Conservation (phyloP, 179 eudicot species). For the Beta corolliflora region DNA sequence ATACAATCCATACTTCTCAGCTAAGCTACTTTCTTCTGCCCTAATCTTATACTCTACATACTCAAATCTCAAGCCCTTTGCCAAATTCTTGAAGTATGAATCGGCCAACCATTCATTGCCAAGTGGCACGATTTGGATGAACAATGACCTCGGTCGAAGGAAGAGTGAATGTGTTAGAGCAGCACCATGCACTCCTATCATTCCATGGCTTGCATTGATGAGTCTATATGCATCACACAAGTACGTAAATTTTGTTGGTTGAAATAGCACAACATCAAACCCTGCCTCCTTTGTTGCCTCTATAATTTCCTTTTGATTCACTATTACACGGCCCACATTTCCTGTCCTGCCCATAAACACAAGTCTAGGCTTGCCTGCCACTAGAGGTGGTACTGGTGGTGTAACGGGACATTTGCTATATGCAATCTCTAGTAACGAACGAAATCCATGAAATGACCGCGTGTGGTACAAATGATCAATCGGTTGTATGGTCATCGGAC, state of each 20-base stretch:
- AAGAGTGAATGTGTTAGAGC: conserved; percentile 48
- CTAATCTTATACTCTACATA: conserved; percentile 40
- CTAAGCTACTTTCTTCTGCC: conserved; percentile 43
- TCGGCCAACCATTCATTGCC: conserved; percentile 44
- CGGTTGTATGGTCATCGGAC: conserved; percentile 32
- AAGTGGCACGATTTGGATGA: conserved; percentile 50
- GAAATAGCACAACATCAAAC: conserved; percentile 37
- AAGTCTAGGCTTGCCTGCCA: conserved; percentile 34
- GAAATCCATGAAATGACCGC: conserved; percentile 35
- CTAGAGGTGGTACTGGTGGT: neutral
- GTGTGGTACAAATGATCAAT: conserved; percentile 11
- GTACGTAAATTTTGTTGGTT: conserved; percentile 35
- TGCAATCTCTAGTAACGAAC: conserved; percentile 34
- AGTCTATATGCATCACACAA: conserved; percentile 40
- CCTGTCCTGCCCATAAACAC: conserved; percentile 35
- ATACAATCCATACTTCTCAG: conserved; percentile 25
- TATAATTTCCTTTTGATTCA: conserved; percentile 35
- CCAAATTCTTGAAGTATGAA: conserved; percentile 35
- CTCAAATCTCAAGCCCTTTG: conserved; percentile 37
- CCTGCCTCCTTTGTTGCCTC: conserved; percentile 29
- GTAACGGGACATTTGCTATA: conserved; percentile 22
- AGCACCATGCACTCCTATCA: conserved; percentile 55
- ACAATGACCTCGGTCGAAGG: conserved; percentile 38
- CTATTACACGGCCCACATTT: conserved; percentile 36
- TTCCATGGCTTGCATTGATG: conserved; percentile 40